A percentile compares a stretch with the other conserved stretches of the same genome.
phyloP scores from a whole-genome alignment of 805 yeast species.

The Candida peoriensis region DNA sequence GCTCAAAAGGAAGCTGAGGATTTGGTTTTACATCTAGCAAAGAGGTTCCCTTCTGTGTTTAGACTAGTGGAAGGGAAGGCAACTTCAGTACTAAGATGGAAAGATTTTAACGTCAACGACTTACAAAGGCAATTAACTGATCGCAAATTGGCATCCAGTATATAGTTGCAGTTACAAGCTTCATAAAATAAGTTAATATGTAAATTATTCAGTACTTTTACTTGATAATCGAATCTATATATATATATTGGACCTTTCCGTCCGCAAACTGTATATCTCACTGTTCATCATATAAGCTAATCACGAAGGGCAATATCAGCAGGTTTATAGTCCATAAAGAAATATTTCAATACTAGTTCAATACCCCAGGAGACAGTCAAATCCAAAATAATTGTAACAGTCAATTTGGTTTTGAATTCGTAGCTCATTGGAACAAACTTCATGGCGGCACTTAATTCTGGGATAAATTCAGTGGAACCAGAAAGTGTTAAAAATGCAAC shows the following conservation, averaged over 20 bases:
- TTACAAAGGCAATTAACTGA: constrained; percentile 8
- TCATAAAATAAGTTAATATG: too few species aligned
- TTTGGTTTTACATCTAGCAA: constrained; percentile 11
- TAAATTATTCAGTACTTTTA: too few species aligned
- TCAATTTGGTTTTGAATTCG: constrained; percentile 71
- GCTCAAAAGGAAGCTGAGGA: constrained; percentile 19
- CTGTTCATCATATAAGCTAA: too few species aligned
- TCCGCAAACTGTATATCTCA: too few species aligned
- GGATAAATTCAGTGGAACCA: constrained; percentile 91
- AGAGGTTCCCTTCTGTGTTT: constrained; percentile 19
- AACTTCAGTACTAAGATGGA: constrained; percentile 19
- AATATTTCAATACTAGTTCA: constrained; percentile 74
- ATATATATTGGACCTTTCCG: too few species aligned
- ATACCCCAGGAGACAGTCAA: constrained; percentile 70
- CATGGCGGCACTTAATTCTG: constrained; percentile 90
- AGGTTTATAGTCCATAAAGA: constrained; percentile 87
- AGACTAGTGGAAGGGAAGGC: constrained; percentile 11
- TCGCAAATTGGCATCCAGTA: too few species aligned
- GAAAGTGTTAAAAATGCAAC: constrained; percentile 84
- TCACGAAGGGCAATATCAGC: constrained; percentile 73
- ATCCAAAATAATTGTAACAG: constrained; percentile 68
- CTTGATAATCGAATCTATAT: too few species aligned
- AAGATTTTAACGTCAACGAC: constrained; percentile 16
- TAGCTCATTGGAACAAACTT: constrained; percentile 82
- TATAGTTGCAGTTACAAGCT: too few species aligned